Base-by-base conservation (phyloP, 768 basidiomycete genomes). In the Agaricus subrufescens region DNA sequence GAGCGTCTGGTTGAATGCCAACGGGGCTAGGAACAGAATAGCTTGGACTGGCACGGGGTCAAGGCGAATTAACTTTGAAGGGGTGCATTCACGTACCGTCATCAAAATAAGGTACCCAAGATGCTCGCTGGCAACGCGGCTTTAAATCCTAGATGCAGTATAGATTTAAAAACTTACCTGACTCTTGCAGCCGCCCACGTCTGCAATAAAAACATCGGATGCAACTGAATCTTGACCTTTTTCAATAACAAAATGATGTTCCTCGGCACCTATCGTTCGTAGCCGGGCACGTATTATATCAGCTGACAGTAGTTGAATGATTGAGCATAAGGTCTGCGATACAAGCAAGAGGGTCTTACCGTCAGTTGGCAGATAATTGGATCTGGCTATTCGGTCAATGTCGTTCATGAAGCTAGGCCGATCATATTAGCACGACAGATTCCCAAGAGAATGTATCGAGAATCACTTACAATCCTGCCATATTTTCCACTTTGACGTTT, bases 11-110 rank as follows among this genome's bases (percentile, higher is more conserved):
- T 91, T 85, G 65, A 91, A 89, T 0, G 84, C 75, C 1, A 91
- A 76, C 0, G 89, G 89, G 0, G 87, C 90, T n/a, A 92, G 77
- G 68, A 92, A 91, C 38, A 92, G 80, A 61, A 92, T 89, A 0
- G 88, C 86, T 67, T 89, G 80, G 7, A 89, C 86, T 84, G 54
- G 6, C 34, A 25, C n/a, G 5, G 15, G 3, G 12, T 47, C n/a
- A 37, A n/a, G 37, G 9, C 23, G n/a, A 19, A 6, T 38, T n/a
- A 15, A 19, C 19, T n/a, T 34, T n/a, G 9, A 4, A 12, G 12
- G n/a, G 31, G 34, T 12, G 45, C 10, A 14, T 12, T 44, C 34
- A 34, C 67, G 34, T 48, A 80, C 83, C 78, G 64, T 88, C 83
- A 61, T 92, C 87, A 59, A 92, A 92, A 67, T 82, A 91, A 3